Evolutionary conservation across 1,139 yeast species (phyloP).

Genomic region (Debaryomycetaceae sp.): DNA sequence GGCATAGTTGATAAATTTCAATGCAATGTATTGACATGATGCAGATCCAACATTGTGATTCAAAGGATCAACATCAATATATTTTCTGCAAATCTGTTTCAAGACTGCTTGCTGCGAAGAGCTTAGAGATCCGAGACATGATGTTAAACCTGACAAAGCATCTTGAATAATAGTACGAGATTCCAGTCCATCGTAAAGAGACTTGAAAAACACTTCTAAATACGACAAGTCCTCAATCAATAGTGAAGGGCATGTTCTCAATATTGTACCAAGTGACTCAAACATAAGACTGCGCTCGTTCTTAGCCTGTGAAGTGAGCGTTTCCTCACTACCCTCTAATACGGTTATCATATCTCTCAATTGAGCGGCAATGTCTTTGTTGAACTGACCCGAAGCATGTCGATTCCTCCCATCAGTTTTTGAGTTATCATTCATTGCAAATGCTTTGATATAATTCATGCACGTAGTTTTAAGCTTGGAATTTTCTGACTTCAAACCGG

Average conservation of each 20-base stretch:
- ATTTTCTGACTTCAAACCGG: conserved; percentile 57
- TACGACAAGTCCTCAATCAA: conserved; percentile 46
- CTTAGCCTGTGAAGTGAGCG: conserved; percentile 14
- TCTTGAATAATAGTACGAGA: conserved; percentile 68
- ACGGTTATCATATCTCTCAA: conserved; percentile 48
- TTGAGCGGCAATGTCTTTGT: conserved; percentile 45
- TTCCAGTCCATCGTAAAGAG: conserved; percentile 59
- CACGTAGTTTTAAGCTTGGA: conserved; percentile 48
- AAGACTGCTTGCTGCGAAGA: conserved; percentile 38
- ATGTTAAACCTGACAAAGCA: conserved; percentile 59
- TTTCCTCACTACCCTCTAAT: conserved; percentile 20
- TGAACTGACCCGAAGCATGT: conserved; percentile 18
- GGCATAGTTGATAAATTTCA: conserved; percentile 63
- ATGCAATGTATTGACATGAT: conserved; percentile 56
- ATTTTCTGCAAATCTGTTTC: conserved; percentile 38
- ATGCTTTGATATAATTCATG: conserved; percentile 57
- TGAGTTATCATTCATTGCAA: conserved; percentile 9
- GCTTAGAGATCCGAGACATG: conserved; percentile 44
- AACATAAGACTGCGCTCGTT: conserved; percentile 63
- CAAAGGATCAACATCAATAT: conserved; percentile 25
- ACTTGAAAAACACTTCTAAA: conserved; percentile 66
- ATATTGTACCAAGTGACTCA: conserved; percentile 70
- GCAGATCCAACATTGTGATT: conserved; percentile 22
- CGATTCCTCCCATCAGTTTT: conserved; percentile 13
- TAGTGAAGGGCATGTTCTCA: conserved; percentile 48